A percentile compares a stretch with the other conserved stretches of the same genome.
Conservation (phyloP, 371 early-diverging fungal species). For the Encephalitozoon cuniculi region DNA sequence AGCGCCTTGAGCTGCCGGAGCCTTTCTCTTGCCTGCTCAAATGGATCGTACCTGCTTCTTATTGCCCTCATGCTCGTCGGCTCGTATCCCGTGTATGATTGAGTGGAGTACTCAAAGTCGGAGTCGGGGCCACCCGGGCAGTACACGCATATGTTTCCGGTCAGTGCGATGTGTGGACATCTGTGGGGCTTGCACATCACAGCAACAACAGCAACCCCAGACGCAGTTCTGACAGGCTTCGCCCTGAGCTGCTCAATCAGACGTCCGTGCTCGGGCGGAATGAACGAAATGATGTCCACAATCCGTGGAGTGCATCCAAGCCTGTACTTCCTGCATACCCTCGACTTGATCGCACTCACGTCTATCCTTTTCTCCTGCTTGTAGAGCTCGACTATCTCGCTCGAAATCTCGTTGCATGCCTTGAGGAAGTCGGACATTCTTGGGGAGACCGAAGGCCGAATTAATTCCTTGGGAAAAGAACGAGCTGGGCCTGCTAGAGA, state of each 20-base stretch:
- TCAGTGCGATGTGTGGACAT: slow-evolving; percentile 99
- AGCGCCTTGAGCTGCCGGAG: slow-evolving; percentile 83
- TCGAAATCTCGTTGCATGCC: slow-evolving; percentile 47
- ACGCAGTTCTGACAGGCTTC: slow-evolving; percentile 94
- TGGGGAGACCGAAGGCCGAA: neutral
- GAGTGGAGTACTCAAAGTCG: slow-evolving; percentile 99
- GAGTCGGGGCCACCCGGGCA: slow-evolving; percentile 99
- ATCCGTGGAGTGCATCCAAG: slow-evolving; percentile 72
- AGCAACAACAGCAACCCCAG: slow-evolving; percentile 96
- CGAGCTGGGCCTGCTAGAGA: neutral
- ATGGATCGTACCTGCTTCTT: slow-evolving; percentile 91
- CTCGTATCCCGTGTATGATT: slow-evolving; percentile 98
- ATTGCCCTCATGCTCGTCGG: slow-evolving; percentile 99
- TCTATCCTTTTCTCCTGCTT: slow-evolving; percentile 54
- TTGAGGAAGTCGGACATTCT: slow-evolving; percentile 47
- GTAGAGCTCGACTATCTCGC: slow-evolving; percentile 43
- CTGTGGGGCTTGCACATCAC: slow-evolving; percentile 99
- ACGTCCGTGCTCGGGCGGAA: slow-evolving; percentile 80
- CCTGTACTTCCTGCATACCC: slow-evolving; percentile 53
- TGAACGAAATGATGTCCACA: slow-evolving; percentile 94
- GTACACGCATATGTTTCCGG: slow-evolving; percentile 93
- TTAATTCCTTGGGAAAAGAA: neutral
- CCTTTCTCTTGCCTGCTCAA: slow-evolving; percentile 86
- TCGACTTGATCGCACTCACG: slow-evolving; percentile 37
- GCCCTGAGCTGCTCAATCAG: slow-evolving; percentile 80